Percentiles rank a stretch among this genome's conserved stretches.
These are phyloP conservation scores for Globisporangium nunn DNA, from an alignment of 352 stramenopile species.

Conservation along the genomic window DNA sequence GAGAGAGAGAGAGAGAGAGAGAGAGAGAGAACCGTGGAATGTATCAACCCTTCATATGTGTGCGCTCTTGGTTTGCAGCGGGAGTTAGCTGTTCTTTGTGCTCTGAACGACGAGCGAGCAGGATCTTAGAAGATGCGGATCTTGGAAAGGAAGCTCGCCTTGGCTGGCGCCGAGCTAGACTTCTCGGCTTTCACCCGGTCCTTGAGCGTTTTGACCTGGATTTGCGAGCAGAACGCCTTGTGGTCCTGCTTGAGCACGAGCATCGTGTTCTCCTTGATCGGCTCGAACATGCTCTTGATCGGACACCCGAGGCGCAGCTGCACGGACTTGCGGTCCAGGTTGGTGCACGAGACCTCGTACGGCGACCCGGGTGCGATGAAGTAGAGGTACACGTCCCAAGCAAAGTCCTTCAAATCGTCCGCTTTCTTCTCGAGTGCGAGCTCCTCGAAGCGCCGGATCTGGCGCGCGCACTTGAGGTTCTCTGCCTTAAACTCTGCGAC, in stretches of 20 bases:
- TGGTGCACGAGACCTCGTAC: slow-evolving; percentile 79
- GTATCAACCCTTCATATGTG: slow-evolving; percentile 1
- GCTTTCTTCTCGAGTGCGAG: slow-evolving; percentile 58
- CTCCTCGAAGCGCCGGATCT: slow-evolving; percentile 76
- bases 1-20: not conserved
- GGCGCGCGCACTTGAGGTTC: slow-evolving; percentile 77
- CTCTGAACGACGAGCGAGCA: too few species aligned
- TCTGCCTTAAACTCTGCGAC: slow-evolving; percentile 73
- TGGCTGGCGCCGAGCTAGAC: slow-evolving; percentile 22
- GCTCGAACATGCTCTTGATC: slow-evolving; percentile 77
- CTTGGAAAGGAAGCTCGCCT: slow-evolving; percentile 65
- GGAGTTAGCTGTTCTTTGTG: too few species aligned
- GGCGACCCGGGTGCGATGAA: slow-evolving; percentile 71
- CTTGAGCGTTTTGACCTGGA: slow-evolving; percentile 69
- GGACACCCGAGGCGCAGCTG: slow-evolving; percentile 74
- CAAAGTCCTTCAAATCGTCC: slow-evolving; percentile 76
- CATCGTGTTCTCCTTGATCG: slow-evolving; percentile 83
- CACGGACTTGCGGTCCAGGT: slow-evolving; percentile 74
- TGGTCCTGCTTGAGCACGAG: slow-evolving; percentile 81
- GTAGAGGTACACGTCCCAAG: slow-evolving; percentile 76
- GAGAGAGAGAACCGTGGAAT: not conserved
- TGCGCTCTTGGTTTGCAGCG: too few species aligned
- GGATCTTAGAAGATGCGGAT: slow-evolving; percentile 49
- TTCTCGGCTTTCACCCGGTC: slow-evolving; percentile 68
- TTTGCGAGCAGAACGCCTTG: slow-evolving; percentile 66